Percentiles rank a stretch among this genome's conserved stretches.
Conservation (phyloP, 2,329 filamentous ascomycete species). For the Trichophyton verrucosum region DNA sequence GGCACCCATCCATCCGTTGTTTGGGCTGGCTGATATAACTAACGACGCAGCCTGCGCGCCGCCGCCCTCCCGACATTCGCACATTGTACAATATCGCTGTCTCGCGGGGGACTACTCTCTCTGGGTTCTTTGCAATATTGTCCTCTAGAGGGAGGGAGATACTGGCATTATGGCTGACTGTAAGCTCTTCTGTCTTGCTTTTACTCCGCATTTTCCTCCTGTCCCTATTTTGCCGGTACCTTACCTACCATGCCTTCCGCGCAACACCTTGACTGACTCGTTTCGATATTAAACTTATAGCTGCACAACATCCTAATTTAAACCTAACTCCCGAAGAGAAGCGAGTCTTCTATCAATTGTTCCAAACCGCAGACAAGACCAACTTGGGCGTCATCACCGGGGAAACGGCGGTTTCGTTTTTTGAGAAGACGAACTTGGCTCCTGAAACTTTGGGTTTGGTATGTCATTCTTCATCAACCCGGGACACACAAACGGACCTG, state of each 20-base stretch:
- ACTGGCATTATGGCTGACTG: background rate
- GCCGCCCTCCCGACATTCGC: background rate
- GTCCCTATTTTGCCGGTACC: no score
- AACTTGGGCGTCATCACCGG: slow-evolving; percentile 87
- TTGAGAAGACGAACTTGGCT: slow-evolving; percentile 85
- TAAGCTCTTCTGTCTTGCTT: background rate
- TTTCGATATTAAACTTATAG: background rate
- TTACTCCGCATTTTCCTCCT: background rate
- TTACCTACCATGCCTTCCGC: background rate
- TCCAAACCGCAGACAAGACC: slow-evolving; percentile 84
- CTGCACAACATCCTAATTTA: slow-evolving; percentile 47
- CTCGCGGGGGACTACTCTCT: background rate
- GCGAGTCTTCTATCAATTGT: slow-evolving; percentile 82
- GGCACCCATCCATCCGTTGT: background rate
- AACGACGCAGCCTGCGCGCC: background rate
- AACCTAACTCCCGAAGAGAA: slow-evolving; percentile 89
- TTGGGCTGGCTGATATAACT: background rate
- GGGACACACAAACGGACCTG: background rate
- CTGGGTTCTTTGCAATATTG: background rate
- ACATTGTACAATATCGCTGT: background rate
- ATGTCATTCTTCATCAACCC: slow-evolving; percentile 20
- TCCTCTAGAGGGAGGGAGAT: background rate
- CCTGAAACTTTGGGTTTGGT: slow-evolving; percentile 80
- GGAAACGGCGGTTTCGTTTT: slow-evolving; percentile 93
- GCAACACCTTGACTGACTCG: background rate